Percentiles rank a stretch among this genome's conserved stretches.
Conservation (phyloP, 192 early-diverging fungal species). For the Podila horticola region DNA sequence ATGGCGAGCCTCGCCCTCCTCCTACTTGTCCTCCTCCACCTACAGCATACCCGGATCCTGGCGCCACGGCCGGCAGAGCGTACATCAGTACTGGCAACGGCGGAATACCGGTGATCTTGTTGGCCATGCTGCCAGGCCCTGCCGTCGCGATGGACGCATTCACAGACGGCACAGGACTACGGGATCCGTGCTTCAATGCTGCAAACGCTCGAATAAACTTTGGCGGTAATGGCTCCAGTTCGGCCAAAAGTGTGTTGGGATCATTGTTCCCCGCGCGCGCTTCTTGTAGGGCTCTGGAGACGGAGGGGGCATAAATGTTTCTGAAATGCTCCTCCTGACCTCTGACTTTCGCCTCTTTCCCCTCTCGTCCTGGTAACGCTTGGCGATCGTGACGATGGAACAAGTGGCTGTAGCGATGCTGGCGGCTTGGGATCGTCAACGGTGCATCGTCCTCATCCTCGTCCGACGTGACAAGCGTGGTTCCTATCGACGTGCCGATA, state of each 20-base stretch:
- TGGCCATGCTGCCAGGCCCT: background rate
- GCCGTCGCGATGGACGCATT: too few species aligned
- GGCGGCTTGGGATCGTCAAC: background rate
- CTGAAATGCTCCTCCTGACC: background rate
- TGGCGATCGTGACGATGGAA: slow-evolving; percentile 12
- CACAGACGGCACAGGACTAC: background rate
- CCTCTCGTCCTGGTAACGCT: background rate
- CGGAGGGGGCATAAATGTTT: background rate
- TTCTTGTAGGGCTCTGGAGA: slow-evolving; percentile 16
- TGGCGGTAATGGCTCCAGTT: slow-evolving; percentile 23
- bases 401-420: slow-evolving; percentile 13
- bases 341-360: background rate
- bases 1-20: background rate
- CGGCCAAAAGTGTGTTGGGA: slow-evolving; percentile 19
- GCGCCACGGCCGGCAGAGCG: background rate
- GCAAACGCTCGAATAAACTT: slow-evolving; percentile 18
- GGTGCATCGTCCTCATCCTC: background rate
- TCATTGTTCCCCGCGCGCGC: slow-evolving; percentile 13
- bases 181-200: background rate
- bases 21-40: background rate
- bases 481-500: background rate
- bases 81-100: background rate
- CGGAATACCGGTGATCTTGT: background rate
- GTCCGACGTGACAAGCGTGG: background rate
- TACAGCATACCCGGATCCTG: background rate